Base-by-base conservation (phyloP, 768 basidiomycete species). In the Trametes maxima region DNA sequence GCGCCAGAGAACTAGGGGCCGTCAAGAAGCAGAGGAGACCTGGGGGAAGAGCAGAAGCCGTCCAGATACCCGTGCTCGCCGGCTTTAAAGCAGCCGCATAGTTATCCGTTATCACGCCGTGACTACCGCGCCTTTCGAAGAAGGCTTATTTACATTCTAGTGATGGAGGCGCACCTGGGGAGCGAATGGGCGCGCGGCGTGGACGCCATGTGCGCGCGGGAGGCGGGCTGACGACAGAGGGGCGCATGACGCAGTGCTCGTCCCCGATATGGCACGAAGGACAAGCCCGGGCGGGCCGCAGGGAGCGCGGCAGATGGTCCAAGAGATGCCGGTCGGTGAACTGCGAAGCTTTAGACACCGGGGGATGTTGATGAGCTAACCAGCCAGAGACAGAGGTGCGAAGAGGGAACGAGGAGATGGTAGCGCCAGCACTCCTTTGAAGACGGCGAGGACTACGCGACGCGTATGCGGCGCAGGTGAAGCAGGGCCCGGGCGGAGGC, bases 241-340 rank as follows among this genome's bases (percentile, higher is more conserved):
- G 45, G 49, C 59, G 51, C 59, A 60, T 60, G 60, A 61, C 54
- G 53, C 60, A 7, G 16, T 44, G 39, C 46, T 7, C 36, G 7
- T 36, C 42, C 44, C 50, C 40, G 45, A 50, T 54, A 44, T 33
- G 53, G 25, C 24, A 49, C 33, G 60, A 33, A 13, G 37, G n/a
- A 33, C 39, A 22, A 22, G 53, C 0, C 36, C 54, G 54, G 4
- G 3, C 19, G 13, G 44, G 17, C 19, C n/a, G 17, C 21, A 14
- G 17, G 21, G 43, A 21, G 8, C 37, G 39, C 35, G 55, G 36
- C 5, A 14, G 21, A 28, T 16, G 24, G 33, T 16, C 16, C 25
- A 35, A 16, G 42, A 24, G 12, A 5, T 13, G 7, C 40, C 40
- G n/a, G 43, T 21, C 43, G 28, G 28, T 33, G 28, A 33, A 33